Evolutionary conservation across 306 rosid species (phyloP).

Genomic region (Gleditsia sinensis): DNA sequence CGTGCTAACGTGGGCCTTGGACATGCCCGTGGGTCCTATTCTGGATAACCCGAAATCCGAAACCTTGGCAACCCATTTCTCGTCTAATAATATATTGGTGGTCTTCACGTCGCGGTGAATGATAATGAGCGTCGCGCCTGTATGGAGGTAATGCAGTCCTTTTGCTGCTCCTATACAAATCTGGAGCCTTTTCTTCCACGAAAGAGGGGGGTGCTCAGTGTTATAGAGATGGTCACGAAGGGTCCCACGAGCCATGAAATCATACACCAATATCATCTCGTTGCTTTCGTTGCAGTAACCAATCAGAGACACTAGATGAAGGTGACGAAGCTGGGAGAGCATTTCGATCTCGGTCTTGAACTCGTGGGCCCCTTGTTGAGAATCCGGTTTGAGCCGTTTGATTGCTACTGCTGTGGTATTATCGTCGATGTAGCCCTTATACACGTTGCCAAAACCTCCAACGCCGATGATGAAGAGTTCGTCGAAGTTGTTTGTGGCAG

Average conservation of each 20-base stretch:
- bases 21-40: constrained; percentile 40
- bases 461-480: constrained; percentile 41
- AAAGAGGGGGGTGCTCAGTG: constrained; percentile 27
- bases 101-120: constrained; percentile 74
- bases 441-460: constrained; percentile 61
- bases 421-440: constrained; percentile 52
- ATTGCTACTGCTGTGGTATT: constrained; percentile 39
- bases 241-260: constrained; percentile 58
- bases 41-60: constrained; percentile 61
- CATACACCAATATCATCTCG: constrained; percentile 56
- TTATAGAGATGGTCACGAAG: constrained; percentile 54
- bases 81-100: constrained; percentile 55
- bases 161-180: constrained; percentile 54
- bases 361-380: constrained; percentile 46
- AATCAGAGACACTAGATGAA: constrained; percentile 46
- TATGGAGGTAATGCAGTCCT: constrained; percentile 60
- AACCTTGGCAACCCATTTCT: constrained; percentile 52
- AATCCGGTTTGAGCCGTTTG: constrained; percentile 53
- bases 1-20: constrained; percentile 41
- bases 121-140: constrained; percentile 42
- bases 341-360: constrained; percentile 55
- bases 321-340: constrained; percentile 49
- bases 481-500: constrained; percentile 49
- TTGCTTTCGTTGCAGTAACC: constrained; percentile 45
- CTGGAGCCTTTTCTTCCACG: constrained; percentile 53